Evolutionary conservation across 1,284 basidiomycete genomes (phyloP).

Genomic region (Apiotrichum porosum): DNA sequence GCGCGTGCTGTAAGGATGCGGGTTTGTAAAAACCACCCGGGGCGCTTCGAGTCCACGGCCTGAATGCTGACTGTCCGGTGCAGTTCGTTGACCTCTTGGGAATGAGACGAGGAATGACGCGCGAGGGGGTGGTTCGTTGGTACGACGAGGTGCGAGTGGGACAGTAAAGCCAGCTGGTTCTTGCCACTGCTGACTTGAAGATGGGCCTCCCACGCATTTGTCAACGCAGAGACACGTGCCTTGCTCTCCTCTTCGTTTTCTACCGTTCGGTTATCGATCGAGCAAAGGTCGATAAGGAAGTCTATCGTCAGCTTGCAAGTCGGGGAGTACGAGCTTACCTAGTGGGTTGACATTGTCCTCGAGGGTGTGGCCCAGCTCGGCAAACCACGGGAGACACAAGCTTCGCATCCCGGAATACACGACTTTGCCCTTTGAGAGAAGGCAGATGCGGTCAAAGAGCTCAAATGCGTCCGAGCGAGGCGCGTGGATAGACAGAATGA

Average conservation of each 20-base stretch:
- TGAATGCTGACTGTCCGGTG: background rate
- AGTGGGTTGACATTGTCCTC: slow-evolving; percentile 47
- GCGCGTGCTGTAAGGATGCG: slow-evolving; percentile 38
- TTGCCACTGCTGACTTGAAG: no score
- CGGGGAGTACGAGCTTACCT: no score
- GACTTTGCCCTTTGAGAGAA: slow-evolving; percentile 52
- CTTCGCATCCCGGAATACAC: slow-evolving; percentile 50
- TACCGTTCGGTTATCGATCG: slow-evolving; percentile 50
- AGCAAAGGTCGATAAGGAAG: slow-evolving; percentile 54
- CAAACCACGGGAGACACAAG: slow-evolving; percentile 51
- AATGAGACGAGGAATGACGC: background rate
- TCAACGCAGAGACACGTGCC: slow-evolving; percentile 31
- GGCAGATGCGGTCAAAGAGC: slow-evolving; percentile 52
- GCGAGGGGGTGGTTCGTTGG: no score
- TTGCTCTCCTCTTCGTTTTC: slow-evolving; percentile 45
- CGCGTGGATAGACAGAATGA: slow-evolving; percentile 55
- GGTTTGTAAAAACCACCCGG: slow-evolving; percentile 40
- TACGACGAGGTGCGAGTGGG: no score
- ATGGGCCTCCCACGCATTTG: slow-evolving; percentile 30
- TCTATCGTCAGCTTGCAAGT: slow-evolving; percentile 36
- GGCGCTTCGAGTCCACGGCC: slow-evolving; percentile 22
- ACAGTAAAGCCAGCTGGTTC: no score
- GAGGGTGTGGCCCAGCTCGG: slow-evolving; percentile 37
- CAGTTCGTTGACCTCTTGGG: slow-evolving; percentile 1
- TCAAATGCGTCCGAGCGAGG: slow-evolving; percentile 55